Evolutionary conservation across 2,329 filamentous ascomycete genomes (phyloP).

Genomic region (Xylariaceae sp.): DNA sequence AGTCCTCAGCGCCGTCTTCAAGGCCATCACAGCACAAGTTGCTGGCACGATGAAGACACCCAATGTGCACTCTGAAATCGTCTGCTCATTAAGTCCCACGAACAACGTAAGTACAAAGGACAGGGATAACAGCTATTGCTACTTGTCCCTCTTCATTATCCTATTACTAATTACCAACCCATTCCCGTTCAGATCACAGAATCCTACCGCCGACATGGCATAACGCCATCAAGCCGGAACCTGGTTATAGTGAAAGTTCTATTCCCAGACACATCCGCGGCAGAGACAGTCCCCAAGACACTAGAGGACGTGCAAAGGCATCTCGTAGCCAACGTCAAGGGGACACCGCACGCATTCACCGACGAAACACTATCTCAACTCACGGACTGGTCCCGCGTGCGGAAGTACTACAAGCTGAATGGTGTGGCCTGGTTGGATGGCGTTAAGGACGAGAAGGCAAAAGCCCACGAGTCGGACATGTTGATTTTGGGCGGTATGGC

Average conservation of each 20-base stretch:
- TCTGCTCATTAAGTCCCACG: slow-evolving; percentile 73
- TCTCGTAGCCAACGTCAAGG: slow-evolving; percentile 58
- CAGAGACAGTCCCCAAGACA: background rate
- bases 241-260: slow-evolving; percentile 81
- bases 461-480: slow-evolving; percentile 58
- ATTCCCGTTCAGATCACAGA: slow-evolving; percentile 68
- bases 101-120: slow-evolving; percentile 75
- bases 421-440: slow-evolving; percentile 48
- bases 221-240: slow-evolving; percentile 64
- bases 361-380: slow-evolving; percentile 58
- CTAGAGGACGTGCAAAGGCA: slow-evolving; percentile 54
- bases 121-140: background rate
- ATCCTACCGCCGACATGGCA: slow-evolving; percentile 83
- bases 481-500: slow-evolving; percentile 75
- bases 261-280: slow-evolving; percentile 34
- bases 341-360: slow-evolving; percentile 53
- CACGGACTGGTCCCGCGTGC: slow-evolving; percentile 65
- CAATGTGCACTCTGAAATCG: slow-evolving; percentile 86
- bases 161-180: background rate
- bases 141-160: background rate
- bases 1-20: slow-evolving; percentile 70
- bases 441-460: slow-evolving; percentile 40
- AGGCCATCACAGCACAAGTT: slow-evolving; percentile 65
- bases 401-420: slow-evolving; percentile 84
- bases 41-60: slow-evolving; percentile 66